A percentile compares a stretch with the other conserved stretches of the same genome.
Evolutionary conservation across 2,329 filamentous ascomycete species (phyloP).

Genomic region (Phyllachora maydis): DNA sequence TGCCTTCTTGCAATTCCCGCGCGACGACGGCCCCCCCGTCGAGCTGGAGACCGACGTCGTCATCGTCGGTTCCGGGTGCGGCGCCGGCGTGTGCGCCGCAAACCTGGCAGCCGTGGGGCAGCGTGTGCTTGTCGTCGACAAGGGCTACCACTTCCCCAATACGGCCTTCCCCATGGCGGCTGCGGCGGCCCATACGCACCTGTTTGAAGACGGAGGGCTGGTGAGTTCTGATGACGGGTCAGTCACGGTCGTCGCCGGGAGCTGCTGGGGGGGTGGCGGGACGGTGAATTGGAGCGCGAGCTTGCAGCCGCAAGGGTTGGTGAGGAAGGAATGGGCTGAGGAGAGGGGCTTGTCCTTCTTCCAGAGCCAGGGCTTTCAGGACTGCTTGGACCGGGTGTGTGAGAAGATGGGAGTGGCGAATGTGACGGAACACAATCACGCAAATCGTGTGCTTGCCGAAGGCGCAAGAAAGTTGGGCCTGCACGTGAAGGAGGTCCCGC

Average conservation of each 20-base stretch:
- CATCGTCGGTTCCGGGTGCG: slow-evolving; percentile 4
- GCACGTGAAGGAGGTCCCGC: slow-evolving; percentile 43
- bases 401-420: slow-evolving; percentile 56
- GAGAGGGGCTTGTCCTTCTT: slow-evolving; percentile 47
- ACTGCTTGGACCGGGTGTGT: slow-evolving; percentile 54
- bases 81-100: slow-evolving; percentile 5
- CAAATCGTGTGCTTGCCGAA: slow-evolving; percentile 47
- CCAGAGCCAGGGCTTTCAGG: slow-evolving; percentile 48
- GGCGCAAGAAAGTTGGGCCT: slow-evolving; percentile 56
- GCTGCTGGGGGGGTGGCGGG: slow-evolving; percentile 63
- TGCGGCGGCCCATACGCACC: slow-evolving; percentile 38
- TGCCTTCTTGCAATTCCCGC: slow-evolving; percentile 12
- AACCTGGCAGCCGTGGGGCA: slow-evolving; percentile 32
- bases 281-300: slow-evolving; percentile 62
- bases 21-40: slow-evolving; percentile 44
- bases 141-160: slow-evolving; percentile 53
- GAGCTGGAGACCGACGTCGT: neutral
- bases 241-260: slow-evolving; percentile 40
- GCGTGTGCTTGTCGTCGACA: slow-evolving; percentile 46
- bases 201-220: slow-evolving; percentile 49
- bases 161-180: slow-evolving; percentile 47
- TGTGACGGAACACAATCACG: slow-evolving; percentile 42
- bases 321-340: slow-evolving; percentile 60
- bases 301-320: slow-evolving; percentile 44
- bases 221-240: slow-evolving; percentile 30